Conservation (phyloP, 2,329 filamentous ascomycete species). For the Thelonectria rubi region DNA sequence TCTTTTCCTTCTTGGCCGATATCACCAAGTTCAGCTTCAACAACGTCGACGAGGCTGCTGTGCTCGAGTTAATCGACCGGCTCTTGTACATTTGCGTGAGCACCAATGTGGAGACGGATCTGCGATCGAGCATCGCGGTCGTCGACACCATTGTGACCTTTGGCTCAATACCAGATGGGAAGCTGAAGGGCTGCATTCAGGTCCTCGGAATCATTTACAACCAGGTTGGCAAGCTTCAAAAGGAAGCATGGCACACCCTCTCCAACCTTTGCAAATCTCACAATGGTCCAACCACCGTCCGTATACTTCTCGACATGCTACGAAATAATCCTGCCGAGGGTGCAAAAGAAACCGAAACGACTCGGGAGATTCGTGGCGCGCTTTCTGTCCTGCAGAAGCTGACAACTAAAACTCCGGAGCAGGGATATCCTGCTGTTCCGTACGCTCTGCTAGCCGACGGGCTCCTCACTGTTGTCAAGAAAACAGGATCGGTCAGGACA, state of each 20-base stretch:
- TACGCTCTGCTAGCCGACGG: conserved; percentile 68
- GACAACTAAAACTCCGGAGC: conserved; percentile 65
- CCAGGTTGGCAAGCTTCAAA: conserved; percentile 67
- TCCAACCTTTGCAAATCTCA: conserved; percentile 77
- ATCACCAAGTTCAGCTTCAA: conserved; percentile 81
- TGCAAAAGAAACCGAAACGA: conserved; percentile 60
- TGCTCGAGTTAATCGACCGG: conserved; percentile 68
- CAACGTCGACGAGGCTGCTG: conserved; percentile 68
- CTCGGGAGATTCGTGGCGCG: conserved; percentile 68
- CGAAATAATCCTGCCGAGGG: conserved; percentile 57
- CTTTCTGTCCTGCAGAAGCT: conserved; percentile 71
- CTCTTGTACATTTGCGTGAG: conserved; percentile 73
- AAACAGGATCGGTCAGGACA: conserved; percentile 56
- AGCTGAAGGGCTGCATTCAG: conserved; percentile 72
- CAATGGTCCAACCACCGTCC: conserved; percentile 74
- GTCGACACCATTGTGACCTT: conserved; percentile 78
- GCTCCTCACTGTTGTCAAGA: conserved; percentile 59
- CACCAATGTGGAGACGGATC: conserved; percentile 71
- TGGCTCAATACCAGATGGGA: conserved; percentile 70
- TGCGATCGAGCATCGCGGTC: conserved; percentile 72
- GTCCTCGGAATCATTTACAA: conserved; percentile 78
- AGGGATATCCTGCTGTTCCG: conserved; percentile 68
- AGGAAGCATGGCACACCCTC: conserved; percentile 75
- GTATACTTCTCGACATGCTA: conserved; percentile 70
- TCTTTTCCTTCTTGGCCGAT: conserved; percentile 73